Conservation (phyloP, 2,329 filamentous ascomycete species). For the Purpureocillium takamizusanense region DNA sequence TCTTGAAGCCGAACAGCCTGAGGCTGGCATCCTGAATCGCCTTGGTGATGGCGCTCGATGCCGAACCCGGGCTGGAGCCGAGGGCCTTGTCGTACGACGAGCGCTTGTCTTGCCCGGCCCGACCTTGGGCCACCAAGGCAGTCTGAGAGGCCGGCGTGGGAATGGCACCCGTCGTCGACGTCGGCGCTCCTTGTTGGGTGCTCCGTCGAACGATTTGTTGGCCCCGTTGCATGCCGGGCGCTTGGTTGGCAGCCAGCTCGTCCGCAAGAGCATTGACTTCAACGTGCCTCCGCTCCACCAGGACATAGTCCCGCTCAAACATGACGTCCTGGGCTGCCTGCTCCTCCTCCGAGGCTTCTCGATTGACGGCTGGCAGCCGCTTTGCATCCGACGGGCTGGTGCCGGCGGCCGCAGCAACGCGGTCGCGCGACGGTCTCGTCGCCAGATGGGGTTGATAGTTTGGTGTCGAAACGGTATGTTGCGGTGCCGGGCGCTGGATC, state of each 20-base stretch:
- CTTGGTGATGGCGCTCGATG: slow-evolving; percentile 87
- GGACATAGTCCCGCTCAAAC: slow-evolving; percentile 87
- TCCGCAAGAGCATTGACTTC: slow-evolving; percentile 97
- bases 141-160: slow-evolving; percentile 59
- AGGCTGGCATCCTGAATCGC: slow-evolving; percentile 88
- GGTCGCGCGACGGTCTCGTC: slow-evolving; percentile 14
- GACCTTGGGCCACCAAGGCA: slow-evolving; percentile 64
- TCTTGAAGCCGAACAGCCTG: slow-evolving; percentile 62
- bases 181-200: slow-evolving; percentile 67
- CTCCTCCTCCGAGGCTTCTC: slow-evolving; percentile 50
- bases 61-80: slow-evolving; percentile 61
- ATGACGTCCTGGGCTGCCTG: slow-evolving; percentile 77
- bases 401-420: slow-evolving; percentile 12
- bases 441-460: slow-evolving; percentile 23
- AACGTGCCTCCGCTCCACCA: slow-evolving; percentile 90
- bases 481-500: slow-evolving; percentile 37
- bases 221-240: slow-evolving; percentile 43
- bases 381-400: slow-evolving; percentile 22
- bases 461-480: slow-evolving; percentile 41
- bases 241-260: slow-evolving; percentile 77
- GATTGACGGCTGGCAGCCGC: slow-evolving; percentile 12
- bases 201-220: slow-evolving; percentile 62
- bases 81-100: slow-evolving; percentile 70
- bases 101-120: slow-evolving; percentile 62
- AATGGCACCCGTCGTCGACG: slow-evolving; percentile 60